A percentile compares a stretch with the other conserved stretches of the same genome.
These are phyloP conservation scores for Tylopilus sp. DNA, from an alignment of 1,284 basidiomycete genomes.

Conservation along the genomic window DNA sequence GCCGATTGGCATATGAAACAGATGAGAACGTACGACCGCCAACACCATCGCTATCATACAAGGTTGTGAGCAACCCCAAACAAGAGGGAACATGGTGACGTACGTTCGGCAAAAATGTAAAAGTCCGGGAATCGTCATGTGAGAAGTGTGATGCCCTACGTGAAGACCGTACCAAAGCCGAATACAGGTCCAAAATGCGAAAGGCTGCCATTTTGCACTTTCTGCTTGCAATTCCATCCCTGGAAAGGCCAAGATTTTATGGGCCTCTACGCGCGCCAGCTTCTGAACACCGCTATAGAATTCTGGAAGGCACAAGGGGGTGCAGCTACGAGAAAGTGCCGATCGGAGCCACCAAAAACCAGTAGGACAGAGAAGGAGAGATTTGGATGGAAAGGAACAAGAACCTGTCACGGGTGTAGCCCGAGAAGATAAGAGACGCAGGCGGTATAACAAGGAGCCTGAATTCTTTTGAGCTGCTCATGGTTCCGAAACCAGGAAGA, in stretches of 20 bases:
- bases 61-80: constrained; percentile 1
- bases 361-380: neutral
- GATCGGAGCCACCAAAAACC: neutral
- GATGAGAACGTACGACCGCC: constrained; percentile 62
- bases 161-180: constrained; percentile 8
- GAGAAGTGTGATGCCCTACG: constrained; percentile 5
- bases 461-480: neutral
- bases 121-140: constrained; percentile 9
- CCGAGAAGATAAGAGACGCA: neutral
- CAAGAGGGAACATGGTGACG: constrained; percentile 9
- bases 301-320: neutral
- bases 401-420: neutral
- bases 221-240: neutral
- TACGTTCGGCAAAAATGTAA: constrained; percentile 13
- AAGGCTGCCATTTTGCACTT: constrained; percentile 17
- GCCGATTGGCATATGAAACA: constrained; percentile 53
- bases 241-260: constrained; percentile 5
- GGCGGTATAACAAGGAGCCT: neutral
- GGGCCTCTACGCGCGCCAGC: constrained; percentile 1
- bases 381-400: neutral
- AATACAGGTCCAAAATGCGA: constrained; percentile 10
- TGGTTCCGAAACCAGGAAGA: neutral
- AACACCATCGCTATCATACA: constrained; percentile 59
- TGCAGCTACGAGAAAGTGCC: neutral
- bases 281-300: neutral